Conservation (phyloP, 31 red algal genomes). For the Odonthalia washingtoniensis region DNA sequence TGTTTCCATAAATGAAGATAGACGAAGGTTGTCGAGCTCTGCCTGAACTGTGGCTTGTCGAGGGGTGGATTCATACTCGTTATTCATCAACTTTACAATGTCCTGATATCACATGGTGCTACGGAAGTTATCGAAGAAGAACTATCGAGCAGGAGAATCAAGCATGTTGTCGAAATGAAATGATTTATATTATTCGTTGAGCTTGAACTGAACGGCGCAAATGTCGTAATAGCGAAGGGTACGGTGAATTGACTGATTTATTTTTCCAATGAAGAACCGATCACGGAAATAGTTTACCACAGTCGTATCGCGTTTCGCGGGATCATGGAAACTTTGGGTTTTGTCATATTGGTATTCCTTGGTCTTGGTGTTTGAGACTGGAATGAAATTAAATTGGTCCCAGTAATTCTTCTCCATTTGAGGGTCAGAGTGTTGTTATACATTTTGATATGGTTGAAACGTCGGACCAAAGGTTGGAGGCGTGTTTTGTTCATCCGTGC, state of each 20-base stretch:
- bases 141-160: slow-evolving; percentile 17
- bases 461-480: too few relatives aligned
- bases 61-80: slow-evolving; percentile 28
- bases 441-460: background rate
- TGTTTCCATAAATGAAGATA: slow-evolving; percentile 26
- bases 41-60: too few relatives aligned
- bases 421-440: background rate
- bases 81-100: slow-evolving; percentile 5
- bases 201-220: slow-evolving; percentile 4
- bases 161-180: slow-evolving; percentile 27
- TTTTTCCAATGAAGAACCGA: background rate
- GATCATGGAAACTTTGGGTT: background rate
- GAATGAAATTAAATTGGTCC: background rate
- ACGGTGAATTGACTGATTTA: slow-evolving; percentile 22
- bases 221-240: slow-evolving; percentile 33
- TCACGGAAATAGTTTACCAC: background rate
- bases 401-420: background rate
- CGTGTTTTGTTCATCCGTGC: background rate
- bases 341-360: too few relatives aligned
- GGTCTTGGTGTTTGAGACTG: background rate
- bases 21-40: slow-evolving; percentile 3
- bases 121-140: slow-evolving; percentile 40
- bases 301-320: background rate
- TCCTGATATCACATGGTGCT: slow-evolving; percentile 17
- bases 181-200: slow-evolving; percentile 7